Evolutionary conservation across 169 alveolate genomes (phyloP).

Genomic region (Plasmodium gallinaceum): DNA sequence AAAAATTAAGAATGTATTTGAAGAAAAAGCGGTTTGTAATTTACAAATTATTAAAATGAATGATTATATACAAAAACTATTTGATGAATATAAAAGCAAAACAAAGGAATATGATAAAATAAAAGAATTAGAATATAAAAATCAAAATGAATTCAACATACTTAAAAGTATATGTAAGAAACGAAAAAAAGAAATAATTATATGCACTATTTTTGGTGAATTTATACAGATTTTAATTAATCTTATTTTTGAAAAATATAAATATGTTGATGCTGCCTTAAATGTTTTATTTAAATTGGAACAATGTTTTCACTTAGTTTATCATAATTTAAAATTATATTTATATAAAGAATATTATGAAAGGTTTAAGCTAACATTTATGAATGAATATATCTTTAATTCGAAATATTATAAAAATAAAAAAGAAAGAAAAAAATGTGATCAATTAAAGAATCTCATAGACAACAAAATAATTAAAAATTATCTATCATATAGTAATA

Average conservation of each 20-base stretch:
- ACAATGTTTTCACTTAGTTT: constrained; percentile 20
- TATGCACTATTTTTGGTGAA: constrained; percentile 12
- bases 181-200: constrained; percentile 29
- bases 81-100: constrained; percentile 25
- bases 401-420: constrained; percentile 32
- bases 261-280: constrained; percentile 37
- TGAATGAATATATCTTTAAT: constrained; percentile 57
- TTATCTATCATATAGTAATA: not conserved
- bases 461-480: not conserved
- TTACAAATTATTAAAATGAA: constrained; percentile 52
- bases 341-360: constrained; percentile 63
- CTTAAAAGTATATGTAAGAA: constrained; percentile 6
- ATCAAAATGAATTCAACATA: constrained; percentile 10
- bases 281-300: constrained; percentile 26
- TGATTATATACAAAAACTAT: constrained; percentile 24
- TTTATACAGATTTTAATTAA: constrained; percentile 25
- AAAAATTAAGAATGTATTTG: constrained; percentile 26
- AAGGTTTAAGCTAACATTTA: constrained; percentile 30
- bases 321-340: constrained; percentile 62
- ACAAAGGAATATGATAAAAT: constrained; percentile 1
- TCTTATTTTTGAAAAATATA: constrained; percentile 19
- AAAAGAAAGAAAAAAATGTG: constrained; percentile 13
- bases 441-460: not conserved
- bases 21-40: constrained; percentile 53
- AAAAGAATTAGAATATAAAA: not conserved